Percentiles rank a stretch among this genome's conserved stretches.
Conservation (phyloP, 352 stramenopile genomes). For the Blastocystis hominis region DNA sequence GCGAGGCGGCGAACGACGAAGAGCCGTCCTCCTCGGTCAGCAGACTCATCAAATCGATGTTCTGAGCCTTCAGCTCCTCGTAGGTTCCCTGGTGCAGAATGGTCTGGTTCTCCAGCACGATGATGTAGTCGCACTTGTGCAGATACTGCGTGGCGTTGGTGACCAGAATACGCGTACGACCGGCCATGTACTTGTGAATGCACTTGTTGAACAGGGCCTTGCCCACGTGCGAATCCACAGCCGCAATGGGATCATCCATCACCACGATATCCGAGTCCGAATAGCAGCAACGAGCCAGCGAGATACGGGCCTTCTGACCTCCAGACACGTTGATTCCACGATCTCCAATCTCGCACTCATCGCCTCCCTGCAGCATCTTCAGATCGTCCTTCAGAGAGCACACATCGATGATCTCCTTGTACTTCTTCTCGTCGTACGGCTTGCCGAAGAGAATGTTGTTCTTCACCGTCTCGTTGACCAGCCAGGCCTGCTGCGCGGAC, state of each 20-base stretch:
- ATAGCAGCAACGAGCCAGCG: constrained; percentile 72
- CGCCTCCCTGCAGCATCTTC: constrained; percentile 69
- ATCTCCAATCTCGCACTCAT: constrained; percentile 72
- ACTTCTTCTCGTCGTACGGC: constrained; percentile 67
- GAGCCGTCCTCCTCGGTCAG: constrained; percentile 62
- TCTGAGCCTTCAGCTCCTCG: constrained; percentile 62
- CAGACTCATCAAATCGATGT: constrained; percentile 66
- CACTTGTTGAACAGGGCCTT: constrained; percentile 82
- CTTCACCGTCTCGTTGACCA: constrained; percentile 77
- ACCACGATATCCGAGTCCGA: constrained; percentile 71
- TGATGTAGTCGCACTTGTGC: constrained; percentile 60
- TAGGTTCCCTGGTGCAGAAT: constrained; percentile 72
- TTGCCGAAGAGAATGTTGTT: constrained; percentile 83
- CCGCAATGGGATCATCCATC: constrained; percentile 85
- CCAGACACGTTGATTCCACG: constrained; percentile 74
- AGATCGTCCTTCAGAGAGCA: constrained; percentile 70
- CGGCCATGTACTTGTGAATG: constrained; percentile 66
- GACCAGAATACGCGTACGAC: constrained; percentile 63
- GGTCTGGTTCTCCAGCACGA: constrained; percentile 61
- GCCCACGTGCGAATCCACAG: constrained; percentile 86
- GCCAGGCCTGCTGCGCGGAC: constrained; percentile 76
- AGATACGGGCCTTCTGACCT: constrained; percentile 73
- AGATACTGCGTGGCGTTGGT: constrained; percentile 64
- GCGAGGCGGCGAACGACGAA: neutral
- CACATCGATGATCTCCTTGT: constrained; percentile 65